These are phyloP conservation scores for Aspergillus sp. DNA, from an alignment of 2,329 filamentous ascomycete species.

Conservation along the genomic window DNA sequence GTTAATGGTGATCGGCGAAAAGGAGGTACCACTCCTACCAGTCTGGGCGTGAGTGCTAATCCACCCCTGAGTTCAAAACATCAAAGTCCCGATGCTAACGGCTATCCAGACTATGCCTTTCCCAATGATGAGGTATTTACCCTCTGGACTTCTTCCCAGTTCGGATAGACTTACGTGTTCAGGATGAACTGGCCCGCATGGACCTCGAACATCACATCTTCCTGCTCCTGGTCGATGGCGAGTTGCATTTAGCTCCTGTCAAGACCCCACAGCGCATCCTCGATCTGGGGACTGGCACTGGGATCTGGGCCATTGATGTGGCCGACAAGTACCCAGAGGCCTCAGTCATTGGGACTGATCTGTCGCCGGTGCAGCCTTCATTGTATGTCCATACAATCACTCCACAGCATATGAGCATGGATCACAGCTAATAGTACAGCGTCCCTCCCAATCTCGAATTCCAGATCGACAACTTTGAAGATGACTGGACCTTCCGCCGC, in stretches of 20 bases:
- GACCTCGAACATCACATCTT: constrained; percentile 7
- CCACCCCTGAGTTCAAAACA: not conserved
- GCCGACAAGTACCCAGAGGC: not conserved
- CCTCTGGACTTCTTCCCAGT: too few relatives aligned
- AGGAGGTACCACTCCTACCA: constrained; percentile 1
- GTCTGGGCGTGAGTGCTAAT: not conserved
- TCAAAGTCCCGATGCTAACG: not conserved
- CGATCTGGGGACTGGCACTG: constrained; percentile 4
- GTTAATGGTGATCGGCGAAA: not conserved
- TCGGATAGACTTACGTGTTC: not conserved
- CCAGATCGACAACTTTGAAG: not conserved
- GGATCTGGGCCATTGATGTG: constrained; percentile 6
- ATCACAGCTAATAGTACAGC: not conserved
- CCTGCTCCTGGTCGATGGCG: not conserved
- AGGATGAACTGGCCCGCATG: constrained; percentile 4
- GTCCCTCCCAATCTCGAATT: constrained; percentile 1
- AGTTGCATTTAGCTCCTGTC: not conserved
- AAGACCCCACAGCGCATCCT: constrained; percentile 1
- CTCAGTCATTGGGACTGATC: not conserved
- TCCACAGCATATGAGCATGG: not conserved
- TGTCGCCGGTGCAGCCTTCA: not conserved
- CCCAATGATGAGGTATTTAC: constrained; percentile 5
- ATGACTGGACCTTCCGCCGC: not conserved
- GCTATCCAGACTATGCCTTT: not conserved
- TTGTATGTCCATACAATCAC: not conserved